These are phyloP conservation scores for Solanum ossicruentum DNA, from an alignment of 257 asterid genomes.

Conservation along the genomic window DNA sequence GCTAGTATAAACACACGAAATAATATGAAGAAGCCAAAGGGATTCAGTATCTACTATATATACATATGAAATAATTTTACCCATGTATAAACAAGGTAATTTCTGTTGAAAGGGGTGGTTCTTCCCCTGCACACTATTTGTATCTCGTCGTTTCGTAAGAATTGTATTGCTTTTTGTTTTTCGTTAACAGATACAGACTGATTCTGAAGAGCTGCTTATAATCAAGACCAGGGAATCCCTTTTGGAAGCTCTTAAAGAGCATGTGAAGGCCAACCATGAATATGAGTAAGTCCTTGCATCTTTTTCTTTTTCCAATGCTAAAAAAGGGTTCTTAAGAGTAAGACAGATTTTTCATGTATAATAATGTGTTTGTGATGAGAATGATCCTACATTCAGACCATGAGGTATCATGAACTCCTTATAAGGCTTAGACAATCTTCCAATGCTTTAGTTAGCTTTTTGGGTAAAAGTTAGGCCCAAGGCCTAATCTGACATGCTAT, in stretches of 20 bases:
- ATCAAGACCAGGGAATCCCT: constrained; percentile 93
- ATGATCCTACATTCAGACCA: neutral
- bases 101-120: neutral
- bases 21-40: neutral
- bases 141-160: neutral
- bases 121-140: neutral
- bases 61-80: neutral
- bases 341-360: neutral
- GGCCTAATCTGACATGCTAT: neutral
- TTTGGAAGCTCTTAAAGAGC: constrained; percentile 66
- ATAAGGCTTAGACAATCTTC: neutral
- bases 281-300: constrained; percentile 49
- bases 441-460: neutral
- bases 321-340: neutral
- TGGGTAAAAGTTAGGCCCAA: neutral
- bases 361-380: neutral
- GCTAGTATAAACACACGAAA: no score
- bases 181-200: constrained; percentile 61
- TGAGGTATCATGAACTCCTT: neutral
- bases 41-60: neutral
- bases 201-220: constrained; percentile 86
- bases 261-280: constrained; percentile 85
- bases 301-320: neutral
- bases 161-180: neutral
- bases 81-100: neutral